A percentile compares a stretch with the other conserved stretches of the same genome.
Conservation (phyloP, 805 yeast species). For the Babjeviella inositovora region DNA sequence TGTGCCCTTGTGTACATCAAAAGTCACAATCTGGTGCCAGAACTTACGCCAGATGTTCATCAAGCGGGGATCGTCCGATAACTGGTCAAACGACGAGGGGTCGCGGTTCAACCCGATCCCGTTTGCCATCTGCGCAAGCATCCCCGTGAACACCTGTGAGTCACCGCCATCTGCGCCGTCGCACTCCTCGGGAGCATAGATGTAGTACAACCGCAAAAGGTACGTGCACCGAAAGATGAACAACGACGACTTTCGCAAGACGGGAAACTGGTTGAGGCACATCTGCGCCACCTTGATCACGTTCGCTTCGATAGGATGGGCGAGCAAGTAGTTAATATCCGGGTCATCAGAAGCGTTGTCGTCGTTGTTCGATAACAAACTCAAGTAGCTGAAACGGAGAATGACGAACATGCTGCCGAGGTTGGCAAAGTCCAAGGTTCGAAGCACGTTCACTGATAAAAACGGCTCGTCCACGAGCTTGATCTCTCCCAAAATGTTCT, state of each 20-base stretch:
- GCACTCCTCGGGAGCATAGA: conserved; percentile 35
- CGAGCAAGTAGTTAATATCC: conserved; percentile 18
- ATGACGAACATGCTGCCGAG: conserved; percentile 22
- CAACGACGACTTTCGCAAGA: conserved; percentile 28
- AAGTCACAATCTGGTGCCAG: conserved; percentile 7
- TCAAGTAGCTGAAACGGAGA: conserved; percentile 21
- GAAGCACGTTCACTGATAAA: conserved; percentile 12
- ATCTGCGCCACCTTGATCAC: conserved; percentile 30
- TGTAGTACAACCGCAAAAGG: conserved; percentile 30
- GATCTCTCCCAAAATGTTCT: conserved; percentile 15
- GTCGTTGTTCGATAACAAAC: conserved; percentile 15
- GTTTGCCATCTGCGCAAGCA: conserved; percentile 50
- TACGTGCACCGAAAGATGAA: conserved; percentile 38
- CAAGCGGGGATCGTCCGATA: conserved; percentile 3
- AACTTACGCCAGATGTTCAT: conserved; percentile 8
- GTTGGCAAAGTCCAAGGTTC: conserved; percentile 19
- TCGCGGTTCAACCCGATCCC: conserved; percentile 57
- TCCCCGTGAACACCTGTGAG: conserved; percentile 35
- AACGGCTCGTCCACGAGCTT: conserved; percentile 10
- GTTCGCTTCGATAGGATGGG: conserved; percentile 26
- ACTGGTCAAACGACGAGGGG: conserved; percentile 27
- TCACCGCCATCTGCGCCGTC: conserved; percentile 44
- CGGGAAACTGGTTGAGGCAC: conserved; percentile 37
- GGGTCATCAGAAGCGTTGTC: conserved; percentile 10
- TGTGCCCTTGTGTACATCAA: conserved; percentile 1